Percentiles rank a stretch among this genome's conserved stretches.
Evolutionary conservation across 1,284 basidiomycete species (phyloP).

Genomic region (Hortiboletus rubellus): DNA sequence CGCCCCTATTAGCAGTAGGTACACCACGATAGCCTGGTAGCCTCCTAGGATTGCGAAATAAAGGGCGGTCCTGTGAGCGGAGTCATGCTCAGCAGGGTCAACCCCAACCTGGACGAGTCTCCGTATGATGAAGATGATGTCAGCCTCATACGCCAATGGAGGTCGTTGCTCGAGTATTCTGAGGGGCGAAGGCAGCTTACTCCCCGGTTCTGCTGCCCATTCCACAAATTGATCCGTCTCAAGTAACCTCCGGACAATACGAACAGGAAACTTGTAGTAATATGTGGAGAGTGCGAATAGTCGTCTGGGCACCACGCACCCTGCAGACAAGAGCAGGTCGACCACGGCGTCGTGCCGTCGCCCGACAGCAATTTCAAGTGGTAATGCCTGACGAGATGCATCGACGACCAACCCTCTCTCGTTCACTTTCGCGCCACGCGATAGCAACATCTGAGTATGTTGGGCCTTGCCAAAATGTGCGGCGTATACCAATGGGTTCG

Average conservation of each 20-base stretch:
- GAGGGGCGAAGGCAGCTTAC: not conserved
- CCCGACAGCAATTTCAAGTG: slow-evolving; percentile 5
- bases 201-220: slow-evolving; percentile 5
- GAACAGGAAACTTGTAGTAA: not conserved
- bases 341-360: slow-evolving; percentile 1
- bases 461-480: slow-evolving; percentile 4
- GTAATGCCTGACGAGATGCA: not conserved
- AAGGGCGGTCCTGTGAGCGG: not conserved
- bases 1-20: not conserved
- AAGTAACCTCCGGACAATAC: not conserved
- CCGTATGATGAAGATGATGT: slow-evolving; percentile 4
- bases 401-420: slow-evolving; percentile 1
- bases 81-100: not conserved
- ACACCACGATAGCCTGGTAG: not conserved
- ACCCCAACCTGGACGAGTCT: slow-evolving; percentile 4
- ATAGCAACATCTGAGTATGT: not conserved
- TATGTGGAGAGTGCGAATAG: not conserved
- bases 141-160: slow-evolving; percentile 1
- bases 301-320: not conserved
- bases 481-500: slow-evolving; percentile 9
- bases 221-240: slow-evolving; percentile 12
- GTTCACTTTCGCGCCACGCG: slow-evolving; percentile 5
- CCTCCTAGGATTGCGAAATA: slow-evolving; percentile 1
- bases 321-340: not conserved
- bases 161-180: not conserved